Conservation (phyloP, 306 rosid species). For the Pueraria montana region DNA sequence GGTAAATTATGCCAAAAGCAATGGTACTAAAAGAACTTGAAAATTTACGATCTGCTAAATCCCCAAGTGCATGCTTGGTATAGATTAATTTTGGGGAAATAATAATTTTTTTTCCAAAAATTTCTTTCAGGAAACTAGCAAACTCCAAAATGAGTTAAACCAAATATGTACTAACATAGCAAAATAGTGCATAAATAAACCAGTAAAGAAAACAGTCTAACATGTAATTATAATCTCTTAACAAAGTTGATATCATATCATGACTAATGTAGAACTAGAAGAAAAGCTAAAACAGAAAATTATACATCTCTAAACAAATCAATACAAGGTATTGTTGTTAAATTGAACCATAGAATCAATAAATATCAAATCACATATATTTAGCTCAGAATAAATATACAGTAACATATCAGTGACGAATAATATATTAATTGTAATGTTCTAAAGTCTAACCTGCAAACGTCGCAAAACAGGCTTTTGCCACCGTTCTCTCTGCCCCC, state of each 20-base stretch:
- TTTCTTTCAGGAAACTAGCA: background rate
- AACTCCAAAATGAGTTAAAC: slow-evolving; percentile 7
- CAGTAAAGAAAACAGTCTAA: slow-evolving; percentile 5
- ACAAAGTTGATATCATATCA: slow-evolving; percentile 24
- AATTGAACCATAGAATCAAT: background rate
- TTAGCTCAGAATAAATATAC: background rate
- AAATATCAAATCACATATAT: slow-evolving; percentile 19
- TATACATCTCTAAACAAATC: slow-evolving; percentile 7
- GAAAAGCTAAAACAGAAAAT: slow-evolving; percentile 3
- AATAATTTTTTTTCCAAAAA: background rate
- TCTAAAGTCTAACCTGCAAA: slow-evolving; percentile 53
- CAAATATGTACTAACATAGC: background rate
- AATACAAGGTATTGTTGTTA: slow-evolving; percentile 18
- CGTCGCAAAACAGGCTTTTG: slow-evolving; percentile 63
- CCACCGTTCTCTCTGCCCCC: slow-evolving; percentile 57
- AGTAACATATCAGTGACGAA: slow-evolving; percentile 3
- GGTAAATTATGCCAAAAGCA: background rate
- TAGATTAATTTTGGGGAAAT: background rate
- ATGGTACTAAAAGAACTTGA: slow-evolving; percentile 19
- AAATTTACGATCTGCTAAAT: slow-evolving; percentile 11
- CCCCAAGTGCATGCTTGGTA: background rate
- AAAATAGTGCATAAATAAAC: slow-evolving; percentile 28
- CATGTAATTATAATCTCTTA: background rate
- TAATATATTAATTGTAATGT: slow-evolving; percentile 7
- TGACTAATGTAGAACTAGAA: slow-evolving; percentile 14